Conservation (phyloP, 192 early-diverging fungal species). For the Linnemannia hyalina region DNA sequence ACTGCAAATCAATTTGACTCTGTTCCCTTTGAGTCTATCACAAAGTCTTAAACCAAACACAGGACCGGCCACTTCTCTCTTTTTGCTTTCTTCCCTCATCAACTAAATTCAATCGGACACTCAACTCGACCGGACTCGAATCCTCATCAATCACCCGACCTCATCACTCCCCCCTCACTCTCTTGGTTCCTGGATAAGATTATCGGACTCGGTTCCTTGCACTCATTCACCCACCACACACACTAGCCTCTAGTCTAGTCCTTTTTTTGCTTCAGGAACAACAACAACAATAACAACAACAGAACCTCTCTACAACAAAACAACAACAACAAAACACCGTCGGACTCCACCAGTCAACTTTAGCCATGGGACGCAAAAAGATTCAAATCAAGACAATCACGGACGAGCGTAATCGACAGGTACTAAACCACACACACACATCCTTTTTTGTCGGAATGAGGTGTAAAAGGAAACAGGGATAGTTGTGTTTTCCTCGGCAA, state of each 20-base stretch:
- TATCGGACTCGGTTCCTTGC: neutral
- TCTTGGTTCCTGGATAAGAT: neutral
- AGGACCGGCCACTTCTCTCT: neutral
- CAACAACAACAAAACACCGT: neutral
- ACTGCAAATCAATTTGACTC: too few relatives aligned
- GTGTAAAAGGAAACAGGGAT: neutral
- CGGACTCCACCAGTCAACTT: neutral
- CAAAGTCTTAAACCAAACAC: neutral
- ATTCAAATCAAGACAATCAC: slow-evolving; percentile 92
- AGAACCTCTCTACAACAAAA: neutral
- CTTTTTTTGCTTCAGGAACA: neutral
- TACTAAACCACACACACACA: slow-evolving; percentile 46
- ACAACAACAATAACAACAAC: neutral
- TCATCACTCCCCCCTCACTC: neutral
- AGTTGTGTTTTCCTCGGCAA: neutral
- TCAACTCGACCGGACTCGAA: neutral
- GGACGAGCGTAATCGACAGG: slow-evolving; percentile 93
- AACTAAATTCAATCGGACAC: neutral
- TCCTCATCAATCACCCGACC: neutral
- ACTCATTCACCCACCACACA: neutral
- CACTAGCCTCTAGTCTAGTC: neutral
- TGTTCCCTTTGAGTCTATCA: too few relatives aligned
- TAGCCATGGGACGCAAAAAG: slow-evolving; percentile 92
- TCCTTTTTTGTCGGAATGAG: neutral
- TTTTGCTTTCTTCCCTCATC: neutral